Base-by-base conservation (phyloP, 768 basidiomycete species). In the Rhodotorula babjevae region DNA sequence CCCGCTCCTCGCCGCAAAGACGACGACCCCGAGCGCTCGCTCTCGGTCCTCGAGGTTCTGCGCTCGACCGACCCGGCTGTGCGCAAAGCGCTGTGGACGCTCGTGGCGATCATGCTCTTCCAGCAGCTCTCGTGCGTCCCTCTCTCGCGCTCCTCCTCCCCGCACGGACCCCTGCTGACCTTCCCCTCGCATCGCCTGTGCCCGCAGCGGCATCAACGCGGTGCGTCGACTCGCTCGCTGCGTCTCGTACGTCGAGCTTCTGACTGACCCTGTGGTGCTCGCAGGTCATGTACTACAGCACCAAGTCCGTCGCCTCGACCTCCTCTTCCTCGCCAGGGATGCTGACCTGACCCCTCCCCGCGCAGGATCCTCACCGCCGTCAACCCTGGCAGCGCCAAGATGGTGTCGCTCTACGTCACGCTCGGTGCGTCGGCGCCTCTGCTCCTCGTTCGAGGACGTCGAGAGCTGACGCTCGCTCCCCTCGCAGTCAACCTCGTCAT, bases 241-340 rank as follows among this genome's bases (percentile, higher is more conserved):
- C n/a, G n/a, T n/a, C n/a, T n/a, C n/a, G n/a, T n/a, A n/a, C n/a
- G n/a, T n/a, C n/a, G n/a, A n/a, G n/a, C n/a, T n/a, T n/a, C n/a
- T n/a, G n/a, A 23, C 52, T 7, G 61, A 46, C 29, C 58, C 31
- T 33, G 40, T 14, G 29, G 27, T 12, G 25, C 16, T 15, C 31
- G 73, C 79, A 89, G 65, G 93, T 95, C 40, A 84, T 95, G 66
- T 95, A 93, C 80, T 95, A 94, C 82, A 42, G 50, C 36, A 61
- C 53, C 0, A 64, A 49, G 57, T 63, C 8, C 16, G 50, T 27
- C 44, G 0, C 33, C 4, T 19, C 12, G 3, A 42, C 40, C n/a
- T n/a, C 18, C 57, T n/a, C 52, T 42, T 11, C 4, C 49, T 25
- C 25, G 31, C 25, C 4, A n/a, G n/a, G n/a, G 8, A 27, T 29